These are phyloP conservation scores for Exophiala xenobiotica DNA, from an alignment of 2,329 filamentous ascomycete species.

Conservation along the genomic window DNA sequence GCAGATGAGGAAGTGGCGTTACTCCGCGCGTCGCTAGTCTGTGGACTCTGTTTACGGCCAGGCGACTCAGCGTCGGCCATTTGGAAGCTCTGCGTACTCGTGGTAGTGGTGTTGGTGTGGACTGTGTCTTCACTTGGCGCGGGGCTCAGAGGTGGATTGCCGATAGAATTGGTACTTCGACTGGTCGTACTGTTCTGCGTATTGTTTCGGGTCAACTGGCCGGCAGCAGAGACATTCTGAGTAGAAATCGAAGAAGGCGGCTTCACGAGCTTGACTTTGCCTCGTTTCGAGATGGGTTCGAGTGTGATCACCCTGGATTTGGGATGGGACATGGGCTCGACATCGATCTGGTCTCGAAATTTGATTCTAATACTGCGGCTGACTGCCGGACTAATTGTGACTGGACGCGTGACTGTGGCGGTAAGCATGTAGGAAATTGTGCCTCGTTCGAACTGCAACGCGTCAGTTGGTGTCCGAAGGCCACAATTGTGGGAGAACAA, in stretches of 20 bases:
- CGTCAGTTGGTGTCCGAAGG: constrained; percentile 24
- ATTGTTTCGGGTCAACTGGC: constrained; percentile 42
- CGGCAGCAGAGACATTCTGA: constrained; percentile 47
- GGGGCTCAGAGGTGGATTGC: constrained; percentile 45
- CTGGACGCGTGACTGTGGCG: constrained; percentile 84
- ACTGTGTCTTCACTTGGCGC: constrained; percentile 67
- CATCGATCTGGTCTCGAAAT: constrained; percentile 78
- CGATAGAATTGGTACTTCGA: constrained; percentile 32
- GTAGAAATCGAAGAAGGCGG: constrained; percentile 42
- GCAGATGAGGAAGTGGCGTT: constrained; percentile 59
- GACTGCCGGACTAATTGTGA: constrained; percentile 75
- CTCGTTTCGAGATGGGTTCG: constrained; percentile 75
- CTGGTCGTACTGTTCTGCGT: constrained; percentile 27
- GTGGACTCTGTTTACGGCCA: constrained; percentile 32
- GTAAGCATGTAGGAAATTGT: constrained; percentile 90
- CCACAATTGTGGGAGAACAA: constrained; percentile 30
- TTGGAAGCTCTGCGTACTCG: constrained; percentile 59
- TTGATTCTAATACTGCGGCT: constrained; percentile 79
- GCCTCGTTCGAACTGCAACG: constrained; percentile 81
- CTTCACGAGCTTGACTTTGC: constrained; percentile 59
- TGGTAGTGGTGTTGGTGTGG: constrained; percentile 66
- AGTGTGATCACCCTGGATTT: constrained; percentile 81
- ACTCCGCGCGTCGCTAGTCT: constrained; percentile 49
- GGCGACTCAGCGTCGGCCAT: constrained; percentile 48
- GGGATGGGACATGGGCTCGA: constrained; percentile 70